These are phyloP conservation scores for Orbilia brochopaga DNA, from an alignment of 2,329 filamentous ascomycete species.

Conservation along the genomic window DNA sequence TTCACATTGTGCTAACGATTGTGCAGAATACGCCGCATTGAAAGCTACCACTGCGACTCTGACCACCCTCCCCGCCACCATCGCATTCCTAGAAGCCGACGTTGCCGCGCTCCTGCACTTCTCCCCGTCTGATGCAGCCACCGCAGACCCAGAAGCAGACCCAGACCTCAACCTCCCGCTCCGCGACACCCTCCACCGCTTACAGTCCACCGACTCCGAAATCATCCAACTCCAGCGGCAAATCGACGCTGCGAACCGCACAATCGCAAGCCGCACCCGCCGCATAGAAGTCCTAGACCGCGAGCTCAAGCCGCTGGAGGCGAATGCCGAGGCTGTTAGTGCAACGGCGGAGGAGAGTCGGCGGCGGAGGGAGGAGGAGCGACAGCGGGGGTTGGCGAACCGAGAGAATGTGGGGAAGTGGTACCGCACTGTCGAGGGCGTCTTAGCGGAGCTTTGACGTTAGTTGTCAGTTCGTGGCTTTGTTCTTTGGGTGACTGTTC, in stretches of 20 bases:
- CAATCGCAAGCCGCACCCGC: conserved; percentile 69
- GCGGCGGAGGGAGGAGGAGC: conserved; percentile 69
- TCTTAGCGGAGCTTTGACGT: conserved; percentile 46
- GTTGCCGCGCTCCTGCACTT: conserved; percentile 61
- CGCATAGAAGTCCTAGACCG: conserved; percentile 71
- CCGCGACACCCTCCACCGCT: conserved; percentile 64
- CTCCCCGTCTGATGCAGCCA: conserved; percentile 55
- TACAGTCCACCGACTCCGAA: conserved; percentile 63
- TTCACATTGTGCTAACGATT: background rate
- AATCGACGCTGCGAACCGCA: conserved; percentile 68
- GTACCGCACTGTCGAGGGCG: conserved; percentile 71
- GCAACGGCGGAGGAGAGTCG: conserved; percentile 74
- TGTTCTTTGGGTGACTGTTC: background rate
- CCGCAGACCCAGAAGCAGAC: conserved; percentile 58
- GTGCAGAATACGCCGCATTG: conserved; percentile 60
- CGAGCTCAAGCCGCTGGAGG: conserved; percentile 73
- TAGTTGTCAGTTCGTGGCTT: background rate
- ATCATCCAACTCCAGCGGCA: conserved; percentile 67
- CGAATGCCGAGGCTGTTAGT: conserved; percentile 69
- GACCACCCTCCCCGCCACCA: conserved; percentile 61
- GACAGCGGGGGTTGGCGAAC: conserved; percentile 73
- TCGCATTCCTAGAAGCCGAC: conserved; percentile 62
- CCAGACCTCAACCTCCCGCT: conserved; percentile 65
- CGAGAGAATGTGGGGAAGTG: conserved; percentile 77
- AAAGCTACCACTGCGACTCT: conserved; percentile 60